Evolutionary conservation across 169 alveolate genomes (phyloP), one percentile per base, ranked within the genome.

Genomic region (Eimeria acervulina): DNA sequence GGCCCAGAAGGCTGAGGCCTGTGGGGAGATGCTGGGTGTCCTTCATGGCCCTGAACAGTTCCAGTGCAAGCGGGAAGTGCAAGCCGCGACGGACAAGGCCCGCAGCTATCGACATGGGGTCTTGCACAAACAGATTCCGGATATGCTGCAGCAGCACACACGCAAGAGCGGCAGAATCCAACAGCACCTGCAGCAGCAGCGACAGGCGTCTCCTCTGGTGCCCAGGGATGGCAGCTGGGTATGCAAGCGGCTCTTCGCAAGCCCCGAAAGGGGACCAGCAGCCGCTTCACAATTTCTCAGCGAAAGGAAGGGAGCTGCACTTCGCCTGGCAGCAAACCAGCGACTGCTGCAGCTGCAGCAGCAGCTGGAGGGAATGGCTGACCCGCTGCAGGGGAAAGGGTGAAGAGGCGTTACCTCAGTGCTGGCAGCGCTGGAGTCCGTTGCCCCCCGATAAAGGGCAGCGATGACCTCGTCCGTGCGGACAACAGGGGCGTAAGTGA

Each of bases 71-170:
- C 3, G 83, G 93, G 42, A 52, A 80, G 66, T 81, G 78, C 28
- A 83, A 28, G 31, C 96, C 96, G 1, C 78, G 72, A 21, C 93
- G 87, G 78, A 88, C 76, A 33, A 93, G 74, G 55, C 93, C 88
- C 31, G 80, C 93, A 36, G 96, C 96, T 68, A 93, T 23, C 2
- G 42, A 68, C 76, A 93, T 61, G 33, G 96, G 96, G 89, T 93
- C 96, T 10, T 28, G 93, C 63, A 5, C 2, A 21, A 85, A 85
- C 3, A 55, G 93, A 38, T 52, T 26, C 23, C 55, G 51, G 93
- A 85, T 26, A 23, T 85, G 52, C 93, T 85, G 93, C 42, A 76
- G 68, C 72, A 81, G 72, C 40, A 31, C 15, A 28, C 2, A 81
- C 42, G 19, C n/a, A 74, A 36, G 23, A 40, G 28, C 2, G 6